phyloP scores from a whole-genome alignment of 345 rosid species.

The Corchorus capsularis region DNA sequence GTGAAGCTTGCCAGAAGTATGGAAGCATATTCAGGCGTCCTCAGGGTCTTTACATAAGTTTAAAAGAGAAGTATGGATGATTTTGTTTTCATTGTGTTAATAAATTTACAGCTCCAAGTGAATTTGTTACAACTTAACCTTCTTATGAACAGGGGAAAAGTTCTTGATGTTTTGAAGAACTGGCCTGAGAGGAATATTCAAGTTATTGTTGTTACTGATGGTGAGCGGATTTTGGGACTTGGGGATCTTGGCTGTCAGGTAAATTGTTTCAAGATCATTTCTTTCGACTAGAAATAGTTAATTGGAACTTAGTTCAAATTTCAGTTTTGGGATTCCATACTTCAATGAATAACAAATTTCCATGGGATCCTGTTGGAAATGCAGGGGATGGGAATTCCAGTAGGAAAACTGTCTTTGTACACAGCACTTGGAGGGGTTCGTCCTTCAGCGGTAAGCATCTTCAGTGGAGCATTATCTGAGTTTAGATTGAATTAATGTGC shows the following conservation, averaged over 20 bases:
- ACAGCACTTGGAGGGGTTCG: conserved; percentile 93
- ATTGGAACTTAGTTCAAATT: not conserved
- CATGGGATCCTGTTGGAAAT: not conserved
- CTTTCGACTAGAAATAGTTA: not conserved
- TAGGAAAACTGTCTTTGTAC: conserved; percentile 78
- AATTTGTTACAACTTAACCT: not conserved
- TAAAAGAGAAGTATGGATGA: conserved; percentile 74
- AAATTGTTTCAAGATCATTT: not conserved
- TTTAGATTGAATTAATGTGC: conserved; percentile 11
- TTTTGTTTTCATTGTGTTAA: not conserved
- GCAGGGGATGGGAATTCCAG: conserved; percentile 95
- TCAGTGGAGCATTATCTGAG: not conserved
- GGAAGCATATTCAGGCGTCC: conserved; percentile 94
- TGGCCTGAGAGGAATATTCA: conserved; percentile 89
- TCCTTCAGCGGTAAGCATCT: conserved; percentile 73
- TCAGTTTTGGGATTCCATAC: not conserved
- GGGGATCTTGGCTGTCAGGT: conserved; percentile 99
- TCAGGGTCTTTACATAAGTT: conserved; percentile 91
- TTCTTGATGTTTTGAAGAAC: conserved; percentile 89
- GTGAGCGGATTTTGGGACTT: conserved; percentile 91
- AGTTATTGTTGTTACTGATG: conserved; percentile 93
- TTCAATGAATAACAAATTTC: not conserved
- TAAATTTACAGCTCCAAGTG: not conserved
- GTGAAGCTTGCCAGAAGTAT: conserved; percentile 96
- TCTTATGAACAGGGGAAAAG: conserved; percentile 60